phyloP scores from a whole-genome alignment of 305 asterid species.

The Nicotiana rustica region DNA sequence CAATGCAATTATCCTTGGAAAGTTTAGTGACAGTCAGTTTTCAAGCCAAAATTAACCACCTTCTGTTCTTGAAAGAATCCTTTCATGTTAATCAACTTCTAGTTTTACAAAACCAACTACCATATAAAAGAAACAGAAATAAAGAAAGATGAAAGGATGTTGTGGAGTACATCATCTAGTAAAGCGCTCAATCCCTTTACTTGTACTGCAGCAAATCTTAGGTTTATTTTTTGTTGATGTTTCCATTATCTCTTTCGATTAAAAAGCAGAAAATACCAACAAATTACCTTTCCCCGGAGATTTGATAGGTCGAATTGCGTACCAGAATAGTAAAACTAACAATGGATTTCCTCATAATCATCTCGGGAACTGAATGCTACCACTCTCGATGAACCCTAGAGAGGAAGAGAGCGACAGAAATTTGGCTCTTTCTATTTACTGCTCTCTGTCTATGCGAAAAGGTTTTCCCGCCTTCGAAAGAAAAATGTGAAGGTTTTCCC shows the following conservation, averaged over 20 bases:
- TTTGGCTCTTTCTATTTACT: too few relatives aligned
- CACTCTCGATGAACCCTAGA: too few relatives aligned
- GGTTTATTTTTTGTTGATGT: not conserved
- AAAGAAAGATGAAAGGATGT: slow-evolving; percentile 37
- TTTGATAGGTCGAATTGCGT: not conserved
- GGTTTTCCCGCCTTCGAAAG: too few relatives aligned
- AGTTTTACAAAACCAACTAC: too few relatives aligned
- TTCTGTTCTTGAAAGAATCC: too few relatives aligned
- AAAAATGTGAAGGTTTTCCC: too few relatives aligned
- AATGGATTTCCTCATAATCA: too few relatives aligned
- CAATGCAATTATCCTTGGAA: not conserved
- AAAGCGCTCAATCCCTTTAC: slow-evolving; percentile 31
- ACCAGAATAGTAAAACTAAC: not conserved
- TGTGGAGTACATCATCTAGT: slow-evolving; percentile 37
- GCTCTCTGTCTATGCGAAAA: too few relatives aligned
- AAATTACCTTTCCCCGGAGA: not conserved
- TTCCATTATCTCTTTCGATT: slow-evolving; percentile 10
- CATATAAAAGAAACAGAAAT: not conserved
- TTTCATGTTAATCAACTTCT: too few relatives aligned
- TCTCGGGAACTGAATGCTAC: too few relatives aligned
- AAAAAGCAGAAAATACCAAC: not conserved
- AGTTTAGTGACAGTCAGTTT: not conserved
- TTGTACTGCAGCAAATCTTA: not conserved
- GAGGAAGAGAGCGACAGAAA: too few relatives aligned
- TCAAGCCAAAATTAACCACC: too few relatives aligned